Conservation (phyloP, 257 asterid species). For the Leonotis leonurus region DNA sequence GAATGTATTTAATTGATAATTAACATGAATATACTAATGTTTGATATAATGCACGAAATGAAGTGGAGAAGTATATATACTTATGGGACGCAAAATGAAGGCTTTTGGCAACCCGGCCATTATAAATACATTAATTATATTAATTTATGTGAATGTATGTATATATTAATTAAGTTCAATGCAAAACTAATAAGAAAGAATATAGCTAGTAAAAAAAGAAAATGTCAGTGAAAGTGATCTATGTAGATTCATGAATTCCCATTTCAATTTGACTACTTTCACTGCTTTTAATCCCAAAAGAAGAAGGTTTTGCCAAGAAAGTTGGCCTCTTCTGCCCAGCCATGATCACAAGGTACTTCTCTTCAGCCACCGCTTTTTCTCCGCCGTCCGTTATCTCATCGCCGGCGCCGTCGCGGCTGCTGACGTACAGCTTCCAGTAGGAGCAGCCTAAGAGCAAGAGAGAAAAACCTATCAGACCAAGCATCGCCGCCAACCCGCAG, state of each 20-base stretch:
- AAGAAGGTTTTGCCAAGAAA: conserved; percentile 45
- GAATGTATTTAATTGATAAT: too few relatives aligned
- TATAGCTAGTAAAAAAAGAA: too few relatives aligned
- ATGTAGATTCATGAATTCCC: too few relatives aligned
- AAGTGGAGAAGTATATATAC: too few relatives aligned
- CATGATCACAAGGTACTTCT: conserved; percentile 48
- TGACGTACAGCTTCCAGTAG: conserved; percentile 35
- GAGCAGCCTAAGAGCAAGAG: conserved; percentile 41
- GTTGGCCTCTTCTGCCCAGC: conserved; percentile 52
- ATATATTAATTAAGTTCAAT: too few relatives aligned
- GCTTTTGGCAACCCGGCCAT: too few relatives aligned
- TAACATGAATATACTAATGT: too few relatives aligned
- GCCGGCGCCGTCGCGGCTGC: background rate
- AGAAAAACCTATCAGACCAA: conserved; percentile 42
- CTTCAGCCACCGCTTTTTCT: conserved; percentile 18
- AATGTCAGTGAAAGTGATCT: too few relatives aligned
- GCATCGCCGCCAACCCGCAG: conserved; percentile 45
- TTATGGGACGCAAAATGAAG: too few relatives aligned
- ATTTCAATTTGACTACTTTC: background rate
- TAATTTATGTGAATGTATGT: too few relatives aligned
- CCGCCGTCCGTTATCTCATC: conserved; percentile 15
- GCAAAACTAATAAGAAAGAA: background rate
- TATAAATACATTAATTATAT: too few relatives aligned
- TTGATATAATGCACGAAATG: too few relatives aligned
- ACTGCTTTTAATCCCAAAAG: conserved; percentile 13